Percentiles rank a stretch among this genome's conserved stretches.
phyloP scores from a whole-genome alignment of 2,329 filamentous ascomycete species.

The Neofusicoccum ribis region DNA sequence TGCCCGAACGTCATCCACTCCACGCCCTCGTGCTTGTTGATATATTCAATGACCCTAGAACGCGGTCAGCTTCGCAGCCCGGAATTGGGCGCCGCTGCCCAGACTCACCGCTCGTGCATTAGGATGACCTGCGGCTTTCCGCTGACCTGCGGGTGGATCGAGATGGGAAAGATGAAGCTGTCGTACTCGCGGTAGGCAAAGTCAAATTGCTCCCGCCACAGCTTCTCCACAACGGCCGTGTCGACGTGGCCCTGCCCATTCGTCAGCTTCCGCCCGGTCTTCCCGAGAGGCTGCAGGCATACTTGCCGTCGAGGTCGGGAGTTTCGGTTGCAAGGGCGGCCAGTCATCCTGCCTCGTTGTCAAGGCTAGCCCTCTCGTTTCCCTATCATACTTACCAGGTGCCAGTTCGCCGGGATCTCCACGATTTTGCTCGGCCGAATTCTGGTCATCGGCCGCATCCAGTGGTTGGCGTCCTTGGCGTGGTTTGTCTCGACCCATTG shows the following conservation, averaged over 20 bases:
- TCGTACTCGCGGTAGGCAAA: constrained; percentile 49
- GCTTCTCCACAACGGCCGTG: constrained; percentile 41
- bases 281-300: neutral
- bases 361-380: neutral
- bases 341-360: constrained; percentile 43
- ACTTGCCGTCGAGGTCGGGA: constrained; percentile 16
- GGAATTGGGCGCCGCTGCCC: neutral
- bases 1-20: constrained; percentile 43
- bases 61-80: neutral
- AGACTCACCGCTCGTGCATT: constrained; percentile 44
- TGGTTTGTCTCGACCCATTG: constrained; percentile 34
- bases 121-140: constrained; percentile 50
- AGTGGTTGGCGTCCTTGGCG: constrained; percentile 33
- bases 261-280: neutral
- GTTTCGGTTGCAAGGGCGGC: constrained; percentile 43
- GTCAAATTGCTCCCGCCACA: constrained; percentile 51
- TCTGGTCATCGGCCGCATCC: constrained; percentile 42
- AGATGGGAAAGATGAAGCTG: constrained; percentile 50
- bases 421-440: constrained; percentile 39
- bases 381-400: constrained; percentile 23
- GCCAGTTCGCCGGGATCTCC: constrained; percentile 50
- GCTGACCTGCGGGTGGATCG: constrained; percentile 50
- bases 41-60: constrained; percentile 43
- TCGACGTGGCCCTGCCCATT: constrained; percentile 45
- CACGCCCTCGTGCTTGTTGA: constrained; percentile 47